Evolutionary conservation across 1,284 basidiomycete genomes (phyloP).

Genomic region (Ceratobasidium sp.): DNA sequence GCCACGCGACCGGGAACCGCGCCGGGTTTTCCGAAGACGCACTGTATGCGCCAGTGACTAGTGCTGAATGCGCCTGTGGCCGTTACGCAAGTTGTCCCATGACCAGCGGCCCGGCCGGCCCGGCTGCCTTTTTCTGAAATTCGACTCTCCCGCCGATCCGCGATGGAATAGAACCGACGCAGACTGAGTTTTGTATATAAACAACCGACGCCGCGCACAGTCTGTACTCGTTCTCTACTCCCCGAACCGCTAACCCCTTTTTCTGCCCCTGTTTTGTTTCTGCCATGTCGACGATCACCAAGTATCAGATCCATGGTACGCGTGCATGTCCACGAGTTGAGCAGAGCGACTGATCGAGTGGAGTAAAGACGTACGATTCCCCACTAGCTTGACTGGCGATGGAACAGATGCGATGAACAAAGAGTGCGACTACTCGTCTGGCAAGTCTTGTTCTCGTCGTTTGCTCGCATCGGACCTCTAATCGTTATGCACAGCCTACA

Average conservation of each 20-base stretch:
- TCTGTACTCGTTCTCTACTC: slow-evolving; percentile 13
- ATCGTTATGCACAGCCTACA: slow-evolving; percentile 79
- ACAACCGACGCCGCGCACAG: neutral
- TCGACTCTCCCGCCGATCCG: slow-evolving; percentile 24
- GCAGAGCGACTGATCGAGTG: slow-evolving; percentile 4
- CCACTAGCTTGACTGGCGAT: slow-evolving; percentile 83
- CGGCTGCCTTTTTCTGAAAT: slow-evolving; percentile 19
- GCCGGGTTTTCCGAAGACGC: slow-evolving; percentile 24
- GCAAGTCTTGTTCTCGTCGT: neutral
- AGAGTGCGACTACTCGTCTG: slow-evolving; percentile 91
- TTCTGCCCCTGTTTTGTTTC: slow-evolving; percentile 6
- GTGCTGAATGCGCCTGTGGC: no score
- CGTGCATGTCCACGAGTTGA: neutral
- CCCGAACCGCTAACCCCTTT: neutral
- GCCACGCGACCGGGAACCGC: slow-evolving; percentile 25
- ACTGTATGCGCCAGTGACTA: neutral
- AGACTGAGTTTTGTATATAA: slow-evolving; percentile 31
- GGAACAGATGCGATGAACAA: slow-evolving; percentile 95
- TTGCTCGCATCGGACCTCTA: no score
- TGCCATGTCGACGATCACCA: slow-evolving; percentile 56
- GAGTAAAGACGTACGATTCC: slow-evolving; percentile 76
- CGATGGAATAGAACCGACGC: slow-evolving; percentile 34
- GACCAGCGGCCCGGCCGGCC: slow-evolving; percentile 34
- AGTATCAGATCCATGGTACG: slow-evolving; percentile 61
- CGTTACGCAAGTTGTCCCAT: neutral